Base-by-base conservation (phyloP, 805 yeast species). In the Dipodascus albidus region DNA sequence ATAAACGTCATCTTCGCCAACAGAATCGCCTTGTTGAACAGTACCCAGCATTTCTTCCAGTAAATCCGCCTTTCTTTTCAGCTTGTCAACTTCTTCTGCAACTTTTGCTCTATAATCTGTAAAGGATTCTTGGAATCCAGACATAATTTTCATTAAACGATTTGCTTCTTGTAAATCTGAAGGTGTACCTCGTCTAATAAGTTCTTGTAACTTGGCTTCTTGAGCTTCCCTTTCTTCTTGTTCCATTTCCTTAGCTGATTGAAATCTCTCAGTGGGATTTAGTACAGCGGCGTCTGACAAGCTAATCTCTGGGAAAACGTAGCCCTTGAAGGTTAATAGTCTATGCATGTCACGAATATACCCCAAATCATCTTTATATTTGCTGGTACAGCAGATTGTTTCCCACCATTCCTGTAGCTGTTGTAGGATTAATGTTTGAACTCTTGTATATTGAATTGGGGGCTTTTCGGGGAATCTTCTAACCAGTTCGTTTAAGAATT, bases 351-450 rank as follows among this genome's bases (percentile, higher is more conserved):
- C 99, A 60, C 93, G 80, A 60, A 93, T 86, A 67, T 85, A 87
- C 2, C 90, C 93, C 62, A 93, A 74, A 67, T 93, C 99, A 48
- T 89, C 95, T 66, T 87, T 87, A 69, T 93, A 87, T 64, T 87
- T 78, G 23, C 96, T 82, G 52, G 93, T 88, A 62, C 83, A 82
- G 69, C 97, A 91, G 53, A 93, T 81, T 1, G 98, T 91, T 67
- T 87, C 95, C 66, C 87, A 82, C 99, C 99, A 93, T 68, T 93
- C 98, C 69, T 91, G 96, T 63, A 93, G 85, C 54, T 90, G 87
- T 55, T 93, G 90, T 63, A 93, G 75, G 58, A 91, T 81, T 61
- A 89, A 75, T 65, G 88, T 75, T 67, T 93, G 98, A 23, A 87
- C 83, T 58, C 89, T 77, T 19, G 91, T 75, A 69, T 86, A 88